A percentile compares a stretch with the other conserved stretches of the same genome.
These are phyloP conservation scores for Pseudocercospora vitis DNA, from an alignment of 2,329 filamentous ascomycete species.

Conservation along the genomic window DNA sequence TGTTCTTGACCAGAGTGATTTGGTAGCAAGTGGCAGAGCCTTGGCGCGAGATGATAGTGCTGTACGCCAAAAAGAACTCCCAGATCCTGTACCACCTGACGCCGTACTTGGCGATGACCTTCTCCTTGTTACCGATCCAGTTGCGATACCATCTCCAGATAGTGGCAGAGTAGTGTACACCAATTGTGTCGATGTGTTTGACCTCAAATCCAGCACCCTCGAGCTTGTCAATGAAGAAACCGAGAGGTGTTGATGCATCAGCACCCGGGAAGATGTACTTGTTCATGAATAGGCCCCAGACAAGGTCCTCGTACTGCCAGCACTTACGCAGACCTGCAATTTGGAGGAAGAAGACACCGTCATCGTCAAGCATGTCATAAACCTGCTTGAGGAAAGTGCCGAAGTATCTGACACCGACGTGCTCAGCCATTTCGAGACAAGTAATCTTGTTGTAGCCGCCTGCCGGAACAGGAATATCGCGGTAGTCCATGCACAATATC, in stretches of 20 bases:
- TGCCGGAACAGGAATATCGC: conserved; percentile 79
- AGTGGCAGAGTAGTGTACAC: conserved; percentile 95
- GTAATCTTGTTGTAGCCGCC: conserved; percentile 89
- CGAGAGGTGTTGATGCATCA: conserved; percentile 89
- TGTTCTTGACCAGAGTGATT: conserved; percentile 83
- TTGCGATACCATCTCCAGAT: conserved; percentile 99
- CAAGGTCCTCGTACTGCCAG: conserved; percentile 97
- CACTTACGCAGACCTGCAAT: conserved; percentile 89
- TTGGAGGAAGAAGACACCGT: conserved; percentile 94
- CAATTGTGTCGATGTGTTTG: conserved; percentile 88
- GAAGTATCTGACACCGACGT: conserved; percentile 93
- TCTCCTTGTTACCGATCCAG: conserved; percentile 91
- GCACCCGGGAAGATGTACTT: conserved; percentile 98
- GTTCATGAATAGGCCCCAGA: conserved; percentile 99
- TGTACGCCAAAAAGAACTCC: conserved; percentile 87
- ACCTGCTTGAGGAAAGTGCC: conserved; percentile 78
- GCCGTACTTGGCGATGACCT: conserved; percentile 93
- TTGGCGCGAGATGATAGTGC: conserved; percentile 80
- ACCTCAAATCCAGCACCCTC: conserved; percentile 88
- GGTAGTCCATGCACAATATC: conserved; percentile 95
- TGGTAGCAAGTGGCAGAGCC: conserved; percentile 84
- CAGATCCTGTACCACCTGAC: conserved; percentile 94
- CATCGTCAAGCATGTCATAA: conserved; percentile 92
- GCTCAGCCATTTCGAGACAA: conserved; percentile 97
- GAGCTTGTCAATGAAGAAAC: conserved; percentile 79